Evolutionary conservation across 768 basidiomycete species (phyloP).

Genomic region (Gyrodon lividus): DNA sequence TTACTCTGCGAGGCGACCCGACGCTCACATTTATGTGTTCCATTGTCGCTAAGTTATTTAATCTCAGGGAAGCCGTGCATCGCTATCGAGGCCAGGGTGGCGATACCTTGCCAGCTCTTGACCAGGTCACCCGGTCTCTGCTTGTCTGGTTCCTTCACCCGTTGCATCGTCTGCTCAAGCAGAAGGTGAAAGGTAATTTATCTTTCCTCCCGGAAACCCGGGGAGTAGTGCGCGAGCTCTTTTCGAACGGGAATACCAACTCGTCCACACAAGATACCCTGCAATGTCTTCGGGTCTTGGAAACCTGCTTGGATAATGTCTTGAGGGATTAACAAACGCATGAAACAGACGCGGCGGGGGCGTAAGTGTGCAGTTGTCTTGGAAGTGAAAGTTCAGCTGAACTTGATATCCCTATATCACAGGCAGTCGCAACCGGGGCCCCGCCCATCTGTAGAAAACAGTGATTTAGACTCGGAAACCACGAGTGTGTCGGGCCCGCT

Average conservation of each 20-base stretch:
- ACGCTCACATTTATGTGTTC: constrained; percentile 5
- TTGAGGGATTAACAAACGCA: not conserved
- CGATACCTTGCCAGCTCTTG: not conserved
- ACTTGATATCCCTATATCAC: not conserved
- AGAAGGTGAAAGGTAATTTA: not conserved
- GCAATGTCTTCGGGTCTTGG: not conserved
- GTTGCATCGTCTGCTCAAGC: not conserved
- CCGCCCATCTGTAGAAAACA: too few species aligned
- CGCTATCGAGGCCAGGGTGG: not conserved
- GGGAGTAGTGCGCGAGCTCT: not conserved
- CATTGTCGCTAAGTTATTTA: not conserved
- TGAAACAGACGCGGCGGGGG: not conserved
- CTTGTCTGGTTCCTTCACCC: not conserved
- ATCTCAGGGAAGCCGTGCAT: not conserved
- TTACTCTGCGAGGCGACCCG: constrained; percentile 4
- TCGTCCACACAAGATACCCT: not conserved
- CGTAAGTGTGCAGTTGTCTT: not conserved
- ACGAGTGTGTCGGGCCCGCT: not conserved
- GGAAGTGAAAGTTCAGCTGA: not conserved
- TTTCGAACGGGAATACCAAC: not conserved
- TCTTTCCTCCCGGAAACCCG: not conserved
- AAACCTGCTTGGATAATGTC: not conserved
- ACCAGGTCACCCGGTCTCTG: not conserved
- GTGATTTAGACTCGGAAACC: too few species aligned
- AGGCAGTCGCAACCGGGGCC: not conserved